These are phyloP conservation scores for Yamadazyma triangularis DNA, from an alignment of 1,139 yeast genomes.

Conservation along the genomic window DNA sequence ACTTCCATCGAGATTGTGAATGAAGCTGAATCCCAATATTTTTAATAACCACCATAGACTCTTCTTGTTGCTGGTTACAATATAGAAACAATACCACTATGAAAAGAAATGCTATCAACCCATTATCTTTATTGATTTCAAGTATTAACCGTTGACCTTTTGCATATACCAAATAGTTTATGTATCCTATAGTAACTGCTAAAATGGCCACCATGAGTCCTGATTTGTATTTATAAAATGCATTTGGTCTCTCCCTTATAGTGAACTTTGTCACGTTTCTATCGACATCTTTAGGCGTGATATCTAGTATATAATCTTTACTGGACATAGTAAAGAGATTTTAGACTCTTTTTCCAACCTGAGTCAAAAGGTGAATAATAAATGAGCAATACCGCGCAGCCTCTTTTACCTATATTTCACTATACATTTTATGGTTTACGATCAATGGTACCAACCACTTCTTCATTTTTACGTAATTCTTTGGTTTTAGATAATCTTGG, in stretches of 20 bases:
- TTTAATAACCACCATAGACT: conserved; percentile 31
- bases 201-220: not conserved
- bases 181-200: not conserved
- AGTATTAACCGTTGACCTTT: too few species aligned
- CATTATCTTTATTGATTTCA: too few species aligned
- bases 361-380: too few species aligned
- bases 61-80: conserved; percentile 29
- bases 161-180: not conserved
- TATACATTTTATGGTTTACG: too few species aligned
- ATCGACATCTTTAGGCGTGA: not conserved
- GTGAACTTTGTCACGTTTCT: not conserved
- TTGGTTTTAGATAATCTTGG: conserved; percentile 46
- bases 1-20: conserved; percentile 26
- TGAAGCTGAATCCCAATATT: conserved; percentile 35
- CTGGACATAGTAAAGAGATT: not conserved
- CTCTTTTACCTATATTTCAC: too few species aligned
- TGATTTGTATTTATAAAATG: not conserved
- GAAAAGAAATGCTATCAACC: too few species aligned
- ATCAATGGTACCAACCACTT: conserved; percentile 61
- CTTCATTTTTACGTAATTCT: conserved; percentile 61
- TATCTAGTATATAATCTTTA: not conserved
- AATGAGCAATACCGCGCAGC: too few species aligned
- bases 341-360: too few species aligned
- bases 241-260: not conserved
- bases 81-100: too few species aligned